These are phyloP conservation scores for Aspergillus novoparasiticus DNA, from an alignment of 2,329 filamentous ascomycete genomes.

Conservation along the genomic window DNA sequence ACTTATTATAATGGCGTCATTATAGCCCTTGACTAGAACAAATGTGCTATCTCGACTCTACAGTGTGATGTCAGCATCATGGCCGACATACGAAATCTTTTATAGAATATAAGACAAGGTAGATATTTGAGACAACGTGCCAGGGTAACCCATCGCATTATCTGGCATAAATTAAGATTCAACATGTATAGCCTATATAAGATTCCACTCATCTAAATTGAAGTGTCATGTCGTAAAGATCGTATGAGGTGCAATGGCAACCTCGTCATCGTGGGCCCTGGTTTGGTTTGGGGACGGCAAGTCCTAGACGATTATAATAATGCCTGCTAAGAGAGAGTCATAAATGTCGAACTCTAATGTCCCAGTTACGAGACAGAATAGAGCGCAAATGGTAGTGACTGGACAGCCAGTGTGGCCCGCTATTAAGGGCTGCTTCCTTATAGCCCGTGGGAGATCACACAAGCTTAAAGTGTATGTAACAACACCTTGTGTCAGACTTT, in stretches of 20 bases:
- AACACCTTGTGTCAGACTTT: background rate
- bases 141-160: background rate
- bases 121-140: background rate
- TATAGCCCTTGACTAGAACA: background rate
- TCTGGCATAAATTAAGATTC: background rate
- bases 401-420: background rate
- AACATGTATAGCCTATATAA: background rate
- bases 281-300: background rate
- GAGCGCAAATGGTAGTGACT: background rate
- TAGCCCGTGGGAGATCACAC: background rate
- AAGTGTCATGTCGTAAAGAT: conserved; percentile 1
- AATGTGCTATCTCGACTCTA: background rate
- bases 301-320: background rate
- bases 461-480: background rate
- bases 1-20: too few species aligned
- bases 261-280: background rate
- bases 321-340: background rate
- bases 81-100: background rate
- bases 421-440: background rate
- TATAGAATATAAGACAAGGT: background rate
- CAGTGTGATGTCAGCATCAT: background rate
- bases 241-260: background rate
- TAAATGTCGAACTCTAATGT: too few species aligned
- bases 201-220: background rate
- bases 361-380: background rate